Evolutionary conservation across 805 yeast species (phyloP), one percentile per base, ranked within the genome.

Genomic region (Wickerhamiella allomyrinae): DNA sequence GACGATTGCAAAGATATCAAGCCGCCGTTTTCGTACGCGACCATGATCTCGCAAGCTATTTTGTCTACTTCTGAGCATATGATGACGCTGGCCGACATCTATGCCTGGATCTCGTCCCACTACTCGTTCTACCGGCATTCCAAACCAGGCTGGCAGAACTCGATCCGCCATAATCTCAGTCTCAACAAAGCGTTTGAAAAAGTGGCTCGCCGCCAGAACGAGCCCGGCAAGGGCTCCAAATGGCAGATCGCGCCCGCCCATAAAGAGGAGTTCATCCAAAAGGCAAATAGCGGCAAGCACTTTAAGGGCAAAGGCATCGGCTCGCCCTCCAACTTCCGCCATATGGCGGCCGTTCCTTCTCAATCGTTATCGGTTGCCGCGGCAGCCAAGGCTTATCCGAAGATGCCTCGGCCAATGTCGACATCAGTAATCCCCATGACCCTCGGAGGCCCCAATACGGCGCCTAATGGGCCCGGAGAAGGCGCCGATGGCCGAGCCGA

Each of bases 151-250:
- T 91, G 98, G 98, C 98, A 91, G 64, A 91, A 91, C 63, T 86
- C 95, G 6, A 89, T 91, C 51, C 77, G 98, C 52, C 98, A 91
- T 62, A 91, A 91, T 59, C 66, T 91, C 42, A 86, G 96, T 2
- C 68, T 91, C 46, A 91, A 91, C 62, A 91, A 89, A 66, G 97
- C 98, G 13, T 91, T 91, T 64, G 97, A 89, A 56, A 91, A 91
- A 63, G 96, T 89, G 19, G 95, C 97, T 33, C 72, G 99, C 55
- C 74, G 82, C 57, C 87, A 94, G 23, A 80, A 85, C 59, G 97
- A 91, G 63, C 96, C 97, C 0, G 98, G 99, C 14, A 91, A 91
- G 61, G 97, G 98, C 49, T 89, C 91, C 94, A 91, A 91, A 63
- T 91, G 99, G 99, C 93, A 86, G 63, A 87, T 91, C 45, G 76